phyloP scores from a whole-genome alignment of 768 basidiomycete genomes.

The Tulasnella sp. region DNA sequence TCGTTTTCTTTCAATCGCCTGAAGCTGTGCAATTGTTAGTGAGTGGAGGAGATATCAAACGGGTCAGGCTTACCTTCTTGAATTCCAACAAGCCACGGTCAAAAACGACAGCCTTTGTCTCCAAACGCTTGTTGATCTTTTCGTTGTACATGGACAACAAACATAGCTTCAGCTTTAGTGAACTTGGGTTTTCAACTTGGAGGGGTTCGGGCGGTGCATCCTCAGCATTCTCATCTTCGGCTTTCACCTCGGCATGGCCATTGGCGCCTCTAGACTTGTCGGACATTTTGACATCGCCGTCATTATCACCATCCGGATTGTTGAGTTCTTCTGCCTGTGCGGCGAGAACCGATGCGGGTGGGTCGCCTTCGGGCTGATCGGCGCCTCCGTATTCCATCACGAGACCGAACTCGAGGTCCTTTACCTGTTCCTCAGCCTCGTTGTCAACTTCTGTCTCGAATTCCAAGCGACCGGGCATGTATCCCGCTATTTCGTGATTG shows the following conservation, averaged over 20 bases:
- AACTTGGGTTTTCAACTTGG: slow-evolving; percentile 72
- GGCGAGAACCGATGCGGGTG: slow-evolving; percentile 23
- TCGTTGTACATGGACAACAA: slow-evolving; percentile 86
- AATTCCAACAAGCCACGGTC: slow-evolving; percentile 85
- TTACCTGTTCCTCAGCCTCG: slow-evolving; percentile 89
- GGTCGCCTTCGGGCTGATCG: slow-evolving; percentile 37
- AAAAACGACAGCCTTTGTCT: slow-evolving; percentile 81
- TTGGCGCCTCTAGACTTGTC: slow-evolving; percentile 16
- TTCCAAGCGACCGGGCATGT: slow-evolving; percentile 92
- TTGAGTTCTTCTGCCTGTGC: slow-evolving; percentile 62
- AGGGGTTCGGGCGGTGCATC: slow-evolving; percentile 40
- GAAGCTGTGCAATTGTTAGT: slow-evolving; percentile 44
- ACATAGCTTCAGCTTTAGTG: slow-evolving; percentile 76
- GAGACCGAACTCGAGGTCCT: slow-evolving; percentile 92
- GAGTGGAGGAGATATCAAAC: not conserved
- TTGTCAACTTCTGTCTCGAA: slow-evolving; percentile 97
- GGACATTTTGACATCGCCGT: slow-evolving; percentile 23
- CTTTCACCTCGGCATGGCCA: slow-evolving; percentile 17
- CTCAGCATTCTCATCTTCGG: slow-evolving; percentile 37
- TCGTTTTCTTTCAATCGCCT: slow-evolving; percentile 83
- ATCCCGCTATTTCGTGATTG: slow-evolving; percentile 82
- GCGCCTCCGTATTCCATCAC: slow-evolving; percentile 78
- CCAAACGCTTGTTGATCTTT: slow-evolving; percentile 70
- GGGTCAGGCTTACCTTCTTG: slow-evolving; percentile 60
- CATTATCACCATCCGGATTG: slow-evolving; percentile 37